phyloP scores from a whole-genome alignment of 2,329 filamentous ascomycete species.

The Coniella lustricola region DNA sequence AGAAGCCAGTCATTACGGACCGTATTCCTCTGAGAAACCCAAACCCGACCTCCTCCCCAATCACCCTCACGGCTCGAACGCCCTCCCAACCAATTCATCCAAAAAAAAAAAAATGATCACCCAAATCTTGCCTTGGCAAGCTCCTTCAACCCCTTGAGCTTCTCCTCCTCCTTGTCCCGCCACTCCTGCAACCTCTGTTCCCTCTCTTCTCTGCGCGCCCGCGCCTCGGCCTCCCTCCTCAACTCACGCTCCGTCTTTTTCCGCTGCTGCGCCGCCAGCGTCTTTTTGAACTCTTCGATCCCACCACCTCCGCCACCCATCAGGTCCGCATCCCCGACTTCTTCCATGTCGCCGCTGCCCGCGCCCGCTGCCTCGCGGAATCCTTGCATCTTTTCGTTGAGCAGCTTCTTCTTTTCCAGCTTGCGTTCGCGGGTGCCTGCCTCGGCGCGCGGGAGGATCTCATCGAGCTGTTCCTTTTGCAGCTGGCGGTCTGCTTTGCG shows the following conservation, averaged over 20 bases:
- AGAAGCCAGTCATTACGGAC: background rate
- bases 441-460: conserved; percentile 75
- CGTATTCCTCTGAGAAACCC: too few species aligned
- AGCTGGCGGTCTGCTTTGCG: conserved; percentile 57
- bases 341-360: conserved; percentile 36
- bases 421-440: conserved; percentile 74
- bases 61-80: background rate
- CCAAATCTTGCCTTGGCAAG: conserved; percentile 77
- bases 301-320: conserved; percentile 65
- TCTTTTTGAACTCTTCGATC: conserved; percentile 61
- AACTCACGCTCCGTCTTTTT: conserved; percentile 82
- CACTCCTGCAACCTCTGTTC: conserved; percentile 68
- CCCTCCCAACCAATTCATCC: background rate
- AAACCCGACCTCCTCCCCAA: too few species aligned
- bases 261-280: conserved; percentile 57
- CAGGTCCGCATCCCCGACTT: conserved; percentile 66
- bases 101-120: too few species aligned
- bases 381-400: conserved; percentile 63
- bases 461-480: conserved; percentile 70
- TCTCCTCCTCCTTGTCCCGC: conserved; percentile 72
- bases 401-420: conserved; percentile 75
- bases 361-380: conserved; percentile 57
- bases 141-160: conserved; percentile 72
- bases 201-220: conserved; percentile 70
- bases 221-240: conserved; percentile 69